Evolutionary conservation across 2,329 filamentous ascomycete species (phyloP).

Genomic region (Simplicillium sp.): DNA sequence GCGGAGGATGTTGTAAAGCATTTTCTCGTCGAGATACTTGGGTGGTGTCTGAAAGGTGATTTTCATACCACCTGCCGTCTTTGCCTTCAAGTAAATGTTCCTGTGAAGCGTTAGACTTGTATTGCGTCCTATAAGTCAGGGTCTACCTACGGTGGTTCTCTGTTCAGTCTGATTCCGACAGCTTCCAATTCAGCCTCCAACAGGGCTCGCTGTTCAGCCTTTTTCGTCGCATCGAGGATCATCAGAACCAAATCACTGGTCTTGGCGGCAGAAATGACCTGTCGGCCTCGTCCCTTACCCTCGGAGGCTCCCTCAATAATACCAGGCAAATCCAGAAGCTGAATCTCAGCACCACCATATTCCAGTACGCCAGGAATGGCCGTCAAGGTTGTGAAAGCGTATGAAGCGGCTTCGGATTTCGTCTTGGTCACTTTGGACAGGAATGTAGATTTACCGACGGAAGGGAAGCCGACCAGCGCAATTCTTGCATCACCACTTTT

Average conservation of each 20-base stretch:
- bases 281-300: conserved; percentile 88
- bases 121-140: neutral
- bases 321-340: conserved; percentile 92
- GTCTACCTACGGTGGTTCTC: conserved; percentile 67
- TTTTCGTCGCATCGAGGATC: conserved; percentile 94
- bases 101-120: conserved; percentile 29
- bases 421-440: conserved; percentile 99
- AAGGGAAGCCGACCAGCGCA: conserved; percentile 95
- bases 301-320: conserved; percentile 97
- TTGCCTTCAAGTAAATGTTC: conserved; percentile 94
- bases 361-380: conserved; percentile 95
- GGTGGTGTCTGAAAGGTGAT: conserved; percentile 89
- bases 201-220: conserved; percentile 81
- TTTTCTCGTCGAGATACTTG: conserved; percentile 91
- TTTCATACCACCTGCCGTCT: conserved; percentile 97
- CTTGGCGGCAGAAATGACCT: conserved; percentile 97
- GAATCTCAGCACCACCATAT: conserved; percentile 96
- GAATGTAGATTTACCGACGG: conserved; percentile 97
- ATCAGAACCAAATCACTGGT: conserved; percentile 96
- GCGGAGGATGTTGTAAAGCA: conserved; percentile 93
- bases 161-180: conserved; percentile 88
- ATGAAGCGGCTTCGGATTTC: conserved; percentile 89
- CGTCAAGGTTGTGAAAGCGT: conserved; percentile 94
- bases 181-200: conserved; percentile 90
- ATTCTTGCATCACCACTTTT: conserved; percentile 96